phyloP scores from a whole-genome alignment of 768 basidiomycete genomes.

The Serendipita indica region DNA sequence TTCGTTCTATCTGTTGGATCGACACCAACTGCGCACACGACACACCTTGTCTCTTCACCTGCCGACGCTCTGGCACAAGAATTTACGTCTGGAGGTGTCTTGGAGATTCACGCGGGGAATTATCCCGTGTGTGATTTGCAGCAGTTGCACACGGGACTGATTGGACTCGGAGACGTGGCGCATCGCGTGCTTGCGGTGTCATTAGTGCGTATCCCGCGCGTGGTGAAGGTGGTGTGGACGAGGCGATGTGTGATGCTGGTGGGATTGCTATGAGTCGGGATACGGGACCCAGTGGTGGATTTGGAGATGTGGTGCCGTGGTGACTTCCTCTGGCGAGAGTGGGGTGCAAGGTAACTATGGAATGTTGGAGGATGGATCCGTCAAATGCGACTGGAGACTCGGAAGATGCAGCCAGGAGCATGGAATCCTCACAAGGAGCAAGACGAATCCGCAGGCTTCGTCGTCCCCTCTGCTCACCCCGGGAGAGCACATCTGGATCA shows the following conservation, averaged over 20 bases:
- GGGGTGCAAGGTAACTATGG: slow-evolving; percentile 43
- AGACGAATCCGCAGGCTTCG: slow-evolving; percentile 1
- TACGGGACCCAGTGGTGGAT: slow-evolving; percentile 54
- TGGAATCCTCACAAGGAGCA: slow-evolving; percentile 36
- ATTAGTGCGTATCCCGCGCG: slow-evolving; percentile 68
- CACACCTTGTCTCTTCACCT: slow-evolving; percentile 29
- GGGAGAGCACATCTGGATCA: slow-evolving; percentile 52
- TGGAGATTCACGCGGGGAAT: slow-evolving; percentile 74
- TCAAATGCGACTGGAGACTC: slow-evolving; percentile 28
- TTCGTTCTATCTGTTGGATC: slow-evolving; percentile 72
- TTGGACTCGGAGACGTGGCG: slow-evolving; percentile 41
- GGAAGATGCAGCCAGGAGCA: slow-evolving; percentile 40
- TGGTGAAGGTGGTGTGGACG: slow-evolving; percentile 43
- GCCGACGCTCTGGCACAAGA: slow-evolving; percentile 24
- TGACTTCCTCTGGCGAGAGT: not conserved
- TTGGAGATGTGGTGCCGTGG: slow-evolving; percentile 44
- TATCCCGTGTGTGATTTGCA: slow-evolving; percentile 77
- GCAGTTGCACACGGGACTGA: slow-evolving; percentile 59
- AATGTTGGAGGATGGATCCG: too few species aligned
- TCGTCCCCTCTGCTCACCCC: slow-evolving; percentile 28
- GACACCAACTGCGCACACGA: slow-evolving; percentile 78
- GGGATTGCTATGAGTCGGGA: slow-evolving; percentile 82
- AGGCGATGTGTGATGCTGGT: slow-evolving; percentile 71
- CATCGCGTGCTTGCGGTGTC: slow-evolving; percentile 58
- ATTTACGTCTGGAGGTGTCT: slow-evolving; percentile 36